Base-by-base conservation (phyloP, 2,329 filamentous ascomycete genomes). In the Xylaria multiplex region DNA sequence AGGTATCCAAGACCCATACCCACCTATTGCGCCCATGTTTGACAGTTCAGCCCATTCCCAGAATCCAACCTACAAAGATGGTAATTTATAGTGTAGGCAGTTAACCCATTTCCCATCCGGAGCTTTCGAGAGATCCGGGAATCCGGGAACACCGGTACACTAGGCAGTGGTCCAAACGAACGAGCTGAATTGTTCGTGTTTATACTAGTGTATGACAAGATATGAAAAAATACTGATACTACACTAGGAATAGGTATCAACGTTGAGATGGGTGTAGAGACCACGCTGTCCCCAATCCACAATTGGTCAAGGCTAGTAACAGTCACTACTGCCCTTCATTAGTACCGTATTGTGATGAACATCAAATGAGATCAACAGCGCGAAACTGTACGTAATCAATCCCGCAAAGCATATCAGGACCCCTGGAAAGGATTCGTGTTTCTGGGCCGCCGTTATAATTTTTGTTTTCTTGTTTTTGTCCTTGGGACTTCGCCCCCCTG, bases 381-480 rank as follows among this genome's bases (percentile, higher is more conserved):
- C 54, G 19, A 55, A 27, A 43, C 57, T 62, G 30, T 53, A 40
- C 30, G 54, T 50, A 62, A 62, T 55, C 22, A 46, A 35, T 42
- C 24, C 32, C 43, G 58, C 53, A 59, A 49, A 55, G 40, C 61
- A 64, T 64, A 64, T 53, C 46, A 48, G 6, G 40, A 62, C 35
- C 54, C 65, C 55, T 54, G 55, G 59, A 46, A 50, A 56, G 49
- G 63, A 68, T 57, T 66, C 59, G 63, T 64, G 59, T 68, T 58
- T 53, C 45, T 55, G 49, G 56, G 30, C 9, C 48, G 35, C 55
- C 52, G 55, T 52, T 57, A 22, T 5, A 14, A 52, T 50, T 46
- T 46, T 8, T 27, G 3, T 27, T 54, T 60, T 30, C 56, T 65
- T 65, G 35, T 54, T 54, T 22, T 54, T 22, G 27, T 46, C 43